Evolutionary conservation across 179 eudicot species (phyloP), one percentile per base, ranked within the genome.

Genomic region (Spergularia azorica): DNA sequence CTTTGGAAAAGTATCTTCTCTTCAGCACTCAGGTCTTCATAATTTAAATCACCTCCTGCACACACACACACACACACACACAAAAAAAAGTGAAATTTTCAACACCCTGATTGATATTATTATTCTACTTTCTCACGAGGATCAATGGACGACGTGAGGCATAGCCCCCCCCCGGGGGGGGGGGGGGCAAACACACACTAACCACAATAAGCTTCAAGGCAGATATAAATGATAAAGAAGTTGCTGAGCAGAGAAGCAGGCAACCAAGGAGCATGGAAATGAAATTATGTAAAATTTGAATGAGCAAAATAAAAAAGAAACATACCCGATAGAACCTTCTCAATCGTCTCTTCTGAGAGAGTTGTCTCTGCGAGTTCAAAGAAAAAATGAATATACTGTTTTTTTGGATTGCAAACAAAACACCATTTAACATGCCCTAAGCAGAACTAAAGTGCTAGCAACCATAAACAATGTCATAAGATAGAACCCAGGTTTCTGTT

Each of bases 261-360:
- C 51, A 68, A 20, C 26, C 60, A 63, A 51, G 36, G 3, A 51
- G 38, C 56, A 38, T 15, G 15, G 55, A 32, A 18, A 38, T 66
- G 52, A 50, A 21, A 62, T 48, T 1, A 32, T 32, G 36, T 46
- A 26, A 61, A 51, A 6, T 16, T 3, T 2, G 5, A 56, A 16
- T 26, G 14, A 70, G 63, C 10, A 10, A 16, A 55, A 61, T n/a
- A 26, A 26, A 26, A 26, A 64, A 14, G 18, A 41, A 61, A 72
- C 77, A 74, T 86, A 92, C 98, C 97, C 71, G 97, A 89, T 32
- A 93, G 73, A 79, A 90, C 86, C 79, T 90, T 93, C 58, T 91
- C 88, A 79, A 95, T 77, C 46, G 92, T 90, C 75, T 91, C 94
- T 86, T 91, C 92, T 6, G 97, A 89, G 76, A 95, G 87, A 63